Percentiles rank a stretch among this genome's conserved stretches.
These are phyloP conservation scores for Tetragonia tetragonoides DNA, from an alignment of 148 eudicot species.

Conservation along the genomic window DNA sequence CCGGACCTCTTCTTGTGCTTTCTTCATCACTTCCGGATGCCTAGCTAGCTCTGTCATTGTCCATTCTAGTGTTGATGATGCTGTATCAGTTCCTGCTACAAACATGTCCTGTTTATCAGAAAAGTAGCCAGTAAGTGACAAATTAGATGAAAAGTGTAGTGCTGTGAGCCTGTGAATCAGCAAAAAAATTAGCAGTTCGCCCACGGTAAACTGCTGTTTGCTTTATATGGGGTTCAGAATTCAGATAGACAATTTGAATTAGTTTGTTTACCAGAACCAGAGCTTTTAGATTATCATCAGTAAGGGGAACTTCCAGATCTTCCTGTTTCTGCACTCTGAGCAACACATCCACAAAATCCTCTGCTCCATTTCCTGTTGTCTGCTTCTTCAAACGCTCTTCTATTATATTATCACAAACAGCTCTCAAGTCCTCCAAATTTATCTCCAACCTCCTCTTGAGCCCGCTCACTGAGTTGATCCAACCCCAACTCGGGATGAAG, in stretches of 20 bases:
- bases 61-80: conserved; percentile 12
- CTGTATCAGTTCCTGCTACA: conserved; percentile 11
- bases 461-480: conserved; percentile 49
- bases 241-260: neutral
- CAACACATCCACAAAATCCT: conserved; percentile 61
- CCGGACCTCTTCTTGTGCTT: conserved; percentile 4
- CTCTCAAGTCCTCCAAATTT: conserved; percentile 42
- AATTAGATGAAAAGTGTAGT: neutral
- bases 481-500: conserved; percentile 44
- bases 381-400: conserved; percentile 33
- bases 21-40: conserved; percentile 12
- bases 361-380: neutral
- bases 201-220: too few species aligned
- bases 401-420: conserved; percentile 48
- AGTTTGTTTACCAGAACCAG: conserved; percentile 45
- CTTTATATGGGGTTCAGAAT: too few species aligned
- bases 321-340: conserved; percentile 41
- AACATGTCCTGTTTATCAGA: conserved; percentile 11
- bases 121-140: conserved; percentile 1
- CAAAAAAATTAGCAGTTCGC: neutral
- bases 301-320: conserved; percentile 43
- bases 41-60: conserved; percentile 6
- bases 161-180: neutral
- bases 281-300: conserved; percentile 52
- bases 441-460: conserved; percentile 36